Percentiles rank a stretch among this genome's conserved stretches.
These are phyloP conservation scores for Diplodia sapinea DNA, from an alignment of 2,329 filamentous ascomycete species.

Conservation along the genomic window DNA sequence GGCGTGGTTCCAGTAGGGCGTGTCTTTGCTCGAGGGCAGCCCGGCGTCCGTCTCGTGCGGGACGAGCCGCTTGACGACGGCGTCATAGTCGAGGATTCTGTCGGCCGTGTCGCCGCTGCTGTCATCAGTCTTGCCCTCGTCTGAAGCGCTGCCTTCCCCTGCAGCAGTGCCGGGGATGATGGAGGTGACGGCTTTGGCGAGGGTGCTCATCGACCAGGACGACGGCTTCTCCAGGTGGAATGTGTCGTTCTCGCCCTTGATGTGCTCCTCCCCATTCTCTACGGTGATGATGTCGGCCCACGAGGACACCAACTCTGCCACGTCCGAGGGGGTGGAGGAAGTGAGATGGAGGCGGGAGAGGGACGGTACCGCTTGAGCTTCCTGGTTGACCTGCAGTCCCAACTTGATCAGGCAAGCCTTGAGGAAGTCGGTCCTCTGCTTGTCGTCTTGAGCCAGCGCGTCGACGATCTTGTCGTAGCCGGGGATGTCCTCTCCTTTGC, in stretches of 20 bases:
- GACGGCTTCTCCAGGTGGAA: constrained; percentile 75
- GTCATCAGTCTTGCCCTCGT: constrained; percentile 43
- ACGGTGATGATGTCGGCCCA: constrained; percentile 71
- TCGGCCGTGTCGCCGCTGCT: constrained; percentile 48
- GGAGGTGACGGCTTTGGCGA: constrained; percentile 40
- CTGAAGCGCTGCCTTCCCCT: not conserved
- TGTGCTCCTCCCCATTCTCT: constrained; percentile 70
- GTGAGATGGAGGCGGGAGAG: constrained; percentile 85
- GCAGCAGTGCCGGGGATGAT: constrained; percentile 30
- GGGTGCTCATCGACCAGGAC: constrained; percentile 37
- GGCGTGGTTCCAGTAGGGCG: constrained; percentile 84
- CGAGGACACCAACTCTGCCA: constrained; percentile 70
- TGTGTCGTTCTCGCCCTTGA: constrained; percentile 80
- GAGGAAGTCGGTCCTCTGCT: constrained; percentile 73
- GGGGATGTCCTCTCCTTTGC: constrained; percentile 68
- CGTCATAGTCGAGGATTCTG: constrained; percentile 75
- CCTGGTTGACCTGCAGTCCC: constrained; percentile 76
- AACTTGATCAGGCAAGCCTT: constrained; percentile 80
- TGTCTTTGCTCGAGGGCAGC: constrained; percentile 73
- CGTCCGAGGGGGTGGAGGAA: constrained; percentile 66
- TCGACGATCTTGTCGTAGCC: constrained; percentile 74
- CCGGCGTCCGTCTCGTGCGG: constrained; percentile 65
- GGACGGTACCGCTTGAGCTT: constrained; percentile 72
- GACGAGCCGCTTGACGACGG: constrained; percentile 74
- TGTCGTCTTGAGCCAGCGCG: constrained; percentile 71